Base-by-base conservation (phyloP, 2,329 filamentous ascomycete species). In the Colletotrichum sp. region DNA sequence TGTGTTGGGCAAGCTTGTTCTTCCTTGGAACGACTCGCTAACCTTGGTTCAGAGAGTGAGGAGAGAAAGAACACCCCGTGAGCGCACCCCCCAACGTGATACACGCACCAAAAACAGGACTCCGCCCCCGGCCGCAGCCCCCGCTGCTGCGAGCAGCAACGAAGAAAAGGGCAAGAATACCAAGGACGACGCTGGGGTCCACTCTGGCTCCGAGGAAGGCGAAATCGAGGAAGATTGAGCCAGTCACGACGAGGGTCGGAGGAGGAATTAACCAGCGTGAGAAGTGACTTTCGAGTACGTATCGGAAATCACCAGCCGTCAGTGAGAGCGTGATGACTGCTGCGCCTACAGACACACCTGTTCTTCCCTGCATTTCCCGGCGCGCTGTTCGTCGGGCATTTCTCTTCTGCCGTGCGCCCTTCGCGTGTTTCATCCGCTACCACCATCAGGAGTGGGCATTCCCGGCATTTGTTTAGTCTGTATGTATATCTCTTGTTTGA, bases 171-270 rank as follows among this genome's bases (percentile, higher is more conserved):
- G 63, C 69, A 81, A 82, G 52, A 81, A 80, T 49, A 87, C 87
- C 76, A 77, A 77, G 36, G 92, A 94, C 78, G 88, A 92, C 68
- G 88, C 89, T 64, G 91, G 89, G 72, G 89, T 96, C 72, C 93
- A 95, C 81, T 96, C 95, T 75, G 97, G 97, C 69, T 98, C 96
- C 82, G 97, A 99, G 86, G 97, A 99, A 86, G 97, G 97, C 69
- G 97, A 99, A 87, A 99, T 99, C 80, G 97, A 98, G 85, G 96
- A 99, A 88, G 91, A 92, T 80, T 92, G 87, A 82, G 59, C 66
- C 26, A 28, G 32, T 64, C 18, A 18, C 18, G 49, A 34, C 59
- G 15, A n/a, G 59, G 59, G 52, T 12, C 36, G 18, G 57, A 28
- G 24, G 44, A 21, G 24, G 24, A 7, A 8, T 64, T 39, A 15